Evolutionary conservation across 1,284 basidiomycete genomes (phyloP), one percentile per base, ranked within the genome.

Genomic region (Ceratobasidium sp.): DNA sequence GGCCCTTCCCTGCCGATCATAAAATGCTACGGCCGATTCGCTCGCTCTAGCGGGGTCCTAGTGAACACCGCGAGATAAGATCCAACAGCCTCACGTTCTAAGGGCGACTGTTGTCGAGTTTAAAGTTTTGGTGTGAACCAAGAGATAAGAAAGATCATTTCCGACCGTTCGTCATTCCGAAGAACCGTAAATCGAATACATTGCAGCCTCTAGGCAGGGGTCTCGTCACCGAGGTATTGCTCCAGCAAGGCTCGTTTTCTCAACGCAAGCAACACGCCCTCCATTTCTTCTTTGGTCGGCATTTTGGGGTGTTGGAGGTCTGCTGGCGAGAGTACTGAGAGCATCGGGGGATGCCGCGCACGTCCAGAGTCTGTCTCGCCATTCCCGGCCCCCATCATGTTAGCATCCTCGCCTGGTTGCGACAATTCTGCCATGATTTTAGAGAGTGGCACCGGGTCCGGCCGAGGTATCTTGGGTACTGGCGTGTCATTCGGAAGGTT

Each of bases 231-330:
- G 74, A 88, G 86, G 79, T 92, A 92, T 82, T 97, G 93, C 75
- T 93, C 91, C 72, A 96, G 87, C 62, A 97, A 80, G 18, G 91
- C 90, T 80, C 89, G 85, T 83, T 97, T 97, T 79, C 92, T 85
- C 76, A 94, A 82, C 46, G 86, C 87, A 71, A 98, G 84, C 70
- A 98, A 80, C 26, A 92, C 87, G 36, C 82, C 80, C 78, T 95
- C 93, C 88, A 95, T 91, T 81, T 96, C 92, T 65, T 89, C 86
- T 59, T 85, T 83, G 0, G 86, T 88, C 1, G 93, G 90, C 80
- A 96, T 81, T 77, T 87, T 88, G 0, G 94, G 95, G 41, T 89
- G 87, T 72, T 91, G 79, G 14, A 97, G 83, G 75, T 90, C 86
- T 72, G 90, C 89, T 3, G 90, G 82, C 39, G 87, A 83, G 9